Conservation (phyloP, 2,329 filamentous ascomycete genomes). For the Tolypocladium ophioglossoides region DNA sequence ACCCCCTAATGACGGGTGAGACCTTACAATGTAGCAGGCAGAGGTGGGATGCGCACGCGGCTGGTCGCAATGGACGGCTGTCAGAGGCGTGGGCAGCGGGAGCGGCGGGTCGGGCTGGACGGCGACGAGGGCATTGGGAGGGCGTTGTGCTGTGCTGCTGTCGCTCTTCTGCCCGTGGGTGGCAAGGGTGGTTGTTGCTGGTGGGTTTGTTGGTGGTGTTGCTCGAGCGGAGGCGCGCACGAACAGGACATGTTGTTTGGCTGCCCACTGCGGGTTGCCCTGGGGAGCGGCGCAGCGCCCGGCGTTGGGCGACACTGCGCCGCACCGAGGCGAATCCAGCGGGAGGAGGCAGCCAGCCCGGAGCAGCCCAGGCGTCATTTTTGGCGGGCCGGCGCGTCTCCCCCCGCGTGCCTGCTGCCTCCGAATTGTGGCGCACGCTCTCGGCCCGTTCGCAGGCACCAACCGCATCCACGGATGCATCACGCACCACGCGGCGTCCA, state of each 20-base stretch:
- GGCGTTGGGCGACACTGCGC: too few relatives aligned
- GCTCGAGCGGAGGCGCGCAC: neutral
- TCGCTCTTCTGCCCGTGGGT: neutral
- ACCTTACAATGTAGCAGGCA: neutral
- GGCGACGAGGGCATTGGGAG: neutral
- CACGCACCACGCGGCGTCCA: too few relatives aligned
- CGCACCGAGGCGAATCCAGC: too few relatives aligned
- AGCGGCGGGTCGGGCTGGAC: neutral
- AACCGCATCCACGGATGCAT: too few relatives aligned
- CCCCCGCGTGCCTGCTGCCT: too few relatives aligned
- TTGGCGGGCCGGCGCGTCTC: neutral
- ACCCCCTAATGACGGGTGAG: too few relatives aligned
- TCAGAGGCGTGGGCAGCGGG: slow-evolving; percentile 6
- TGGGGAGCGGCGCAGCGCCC: too few relatives aligned
- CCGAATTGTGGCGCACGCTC: neutral
- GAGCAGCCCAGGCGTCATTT: too few relatives aligned
- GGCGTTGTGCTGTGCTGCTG: neutral
- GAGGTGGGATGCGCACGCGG: neutral
- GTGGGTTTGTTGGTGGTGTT: neutral
- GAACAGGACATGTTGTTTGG: too few relatives aligned
- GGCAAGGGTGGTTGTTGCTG: too few relatives aligned
- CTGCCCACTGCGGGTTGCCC: too few relatives aligned
- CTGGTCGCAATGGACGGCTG: slow-evolving; percentile 1
- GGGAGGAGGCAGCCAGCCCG: too few relatives aligned
- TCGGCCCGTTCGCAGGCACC: neutral